Conservation (phyloP, 768 basidiomycete genomes). For the Boletus sp. region DNA sequence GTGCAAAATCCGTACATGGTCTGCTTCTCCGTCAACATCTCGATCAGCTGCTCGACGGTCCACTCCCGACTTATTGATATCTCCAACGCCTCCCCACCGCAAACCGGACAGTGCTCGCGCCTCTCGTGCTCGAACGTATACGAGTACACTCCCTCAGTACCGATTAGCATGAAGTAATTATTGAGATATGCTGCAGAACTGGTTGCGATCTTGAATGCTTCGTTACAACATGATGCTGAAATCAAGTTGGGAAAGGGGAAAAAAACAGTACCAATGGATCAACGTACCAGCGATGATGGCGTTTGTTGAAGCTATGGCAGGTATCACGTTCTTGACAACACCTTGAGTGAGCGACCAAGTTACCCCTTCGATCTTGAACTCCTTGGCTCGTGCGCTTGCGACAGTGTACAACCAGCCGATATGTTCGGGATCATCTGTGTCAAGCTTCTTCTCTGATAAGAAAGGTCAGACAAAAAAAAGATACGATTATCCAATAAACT, state of each 20-base stretch:
- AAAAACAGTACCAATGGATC: background rate
- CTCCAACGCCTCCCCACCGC: slow-evolving; percentile 86
- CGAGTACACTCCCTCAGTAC: slow-evolving; percentile 94
- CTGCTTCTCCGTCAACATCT: slow-evolving; percentile 81
- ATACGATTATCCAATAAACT: slow-evolving; percentile 6
- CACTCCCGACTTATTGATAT: slow-evolving; percentile 65
- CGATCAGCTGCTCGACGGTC: slow-evolving; percentile 86
- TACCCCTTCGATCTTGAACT: slow-evolving; percentile 97
- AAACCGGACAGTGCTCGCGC: slow-evolving; percentile 93
- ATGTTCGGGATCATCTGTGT: slow-evolving; percentile 96
- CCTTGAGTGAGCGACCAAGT: slow-evolving; percentile 98
- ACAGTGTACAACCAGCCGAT: slow-evolving; percentile 89
- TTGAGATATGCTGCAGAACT: slow-evolving; percentile 91
- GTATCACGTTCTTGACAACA: slow-evolving; percentile 99
- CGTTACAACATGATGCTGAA: slow-evolving; percentile 93
- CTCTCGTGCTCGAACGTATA: slow-evolving; percentile 96
- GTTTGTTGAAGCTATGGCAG: slow-evolving; percentile 97
- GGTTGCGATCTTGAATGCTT: slow-evolving; percentile 98
- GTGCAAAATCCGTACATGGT: slow-evolving; percentile 66
- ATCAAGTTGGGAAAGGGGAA: slow-evolving; percentile 2
- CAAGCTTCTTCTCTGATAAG: slow-evolving; percentile 78
- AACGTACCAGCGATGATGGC: slow-evolving; percentile 90
- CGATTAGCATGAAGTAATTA: slow-evolving; percentile 98
- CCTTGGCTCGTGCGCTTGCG: slow-evolving; percentile 80
- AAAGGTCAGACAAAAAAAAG: slow-evolving; percentile 1